Base-by-base conservation (phyloP, 75 land plant species). In the Pinus albicaulis region DNA sequence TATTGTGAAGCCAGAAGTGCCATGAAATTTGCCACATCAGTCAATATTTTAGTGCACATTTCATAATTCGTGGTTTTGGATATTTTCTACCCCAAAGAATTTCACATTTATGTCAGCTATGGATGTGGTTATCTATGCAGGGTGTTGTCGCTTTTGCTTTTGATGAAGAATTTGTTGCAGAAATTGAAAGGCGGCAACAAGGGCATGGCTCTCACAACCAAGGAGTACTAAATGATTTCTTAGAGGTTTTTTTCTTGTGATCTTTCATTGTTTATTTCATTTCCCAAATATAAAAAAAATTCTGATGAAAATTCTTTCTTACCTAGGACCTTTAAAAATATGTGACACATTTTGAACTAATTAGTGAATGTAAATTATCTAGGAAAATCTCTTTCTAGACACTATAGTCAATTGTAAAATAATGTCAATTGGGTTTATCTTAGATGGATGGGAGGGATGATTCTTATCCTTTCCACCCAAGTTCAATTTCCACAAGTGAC, bases 141-240 rank as follows among this genome's bases (percentile, higher is more conserved):
- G 94, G 98, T 36, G 92, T 98, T 58, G 88, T 92, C 55, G 92
- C 92, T 69, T 91, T 98, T 83, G 94, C 93, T 26, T 87, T 91
- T 79, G 98, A 96, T 82, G 84, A 92, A 53, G 93, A 89, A 15
- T 87, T 76, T 74, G 80, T 81, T 55, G 57, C 78, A 28, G 81
- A 76, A 76, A 74, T 80, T 77, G 91, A 88, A 72, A 81, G 88
- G 62, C 90, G 88, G 22, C 87, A 85, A 44, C 86, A 83, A 13
- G 78, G 80, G 31, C 70, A 64, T 48, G 82, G 84, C 75, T 81
- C 79, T 72, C 90, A 92, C 62, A 86, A 89, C 68, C 86, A 83
- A 66, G 98, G 99, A 44, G 85, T 97, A 11, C 79, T 98, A 36
- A 90, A 90, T 89, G 99, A 90, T 72, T 86, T 98, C 69, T 77